Evolutionary conservation across 345 rosid genomes (phyloP).

Genomic region (Eucalyptus cladocalyx): DNA sequence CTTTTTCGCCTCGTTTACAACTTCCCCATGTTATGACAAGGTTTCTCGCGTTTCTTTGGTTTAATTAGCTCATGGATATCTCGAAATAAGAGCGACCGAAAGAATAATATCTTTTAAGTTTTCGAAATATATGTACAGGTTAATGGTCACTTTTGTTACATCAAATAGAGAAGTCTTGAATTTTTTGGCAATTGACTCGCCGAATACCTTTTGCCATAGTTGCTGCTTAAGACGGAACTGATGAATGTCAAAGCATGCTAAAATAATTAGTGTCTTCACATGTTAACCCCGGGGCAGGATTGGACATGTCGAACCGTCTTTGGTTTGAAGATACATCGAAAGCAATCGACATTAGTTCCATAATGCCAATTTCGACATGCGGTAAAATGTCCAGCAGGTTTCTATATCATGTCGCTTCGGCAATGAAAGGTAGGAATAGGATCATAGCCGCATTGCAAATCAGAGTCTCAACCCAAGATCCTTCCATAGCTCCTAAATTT

Average conservation of each 20-base stretch:
- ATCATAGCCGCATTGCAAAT: not conserved
- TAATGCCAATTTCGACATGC: not conserved
- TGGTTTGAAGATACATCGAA: not conserved
- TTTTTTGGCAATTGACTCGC: not conserved
- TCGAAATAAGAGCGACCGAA: accelerated
- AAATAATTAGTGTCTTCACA: not conserved
- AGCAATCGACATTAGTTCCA: not conserved
- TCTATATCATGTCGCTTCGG: not conserved
- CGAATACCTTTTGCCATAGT: not conserved
- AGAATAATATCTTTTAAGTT: not conserved
- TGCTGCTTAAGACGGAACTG: not conserved
- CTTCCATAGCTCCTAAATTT: not conserved
- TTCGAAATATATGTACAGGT: accelerated
- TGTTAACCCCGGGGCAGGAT: not conserved
- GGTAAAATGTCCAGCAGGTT: not conserved
- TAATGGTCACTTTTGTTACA: not conserved
- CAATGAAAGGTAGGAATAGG: not conserved
- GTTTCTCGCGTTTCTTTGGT: not conserved
- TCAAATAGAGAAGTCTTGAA: not conserved
- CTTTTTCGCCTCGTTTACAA: not conserved
- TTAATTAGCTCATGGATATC: not conserved
- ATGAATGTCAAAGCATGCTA: not conserved
- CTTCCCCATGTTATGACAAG: not conserved
- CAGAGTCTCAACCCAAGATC: not conserved
- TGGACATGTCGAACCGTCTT: not conserved